These are phyloP conservation scores for Lentinula lateritia DNA, from an alignment of 768 basidiomycete genomes.

Conservation along the genomic window DNA sequence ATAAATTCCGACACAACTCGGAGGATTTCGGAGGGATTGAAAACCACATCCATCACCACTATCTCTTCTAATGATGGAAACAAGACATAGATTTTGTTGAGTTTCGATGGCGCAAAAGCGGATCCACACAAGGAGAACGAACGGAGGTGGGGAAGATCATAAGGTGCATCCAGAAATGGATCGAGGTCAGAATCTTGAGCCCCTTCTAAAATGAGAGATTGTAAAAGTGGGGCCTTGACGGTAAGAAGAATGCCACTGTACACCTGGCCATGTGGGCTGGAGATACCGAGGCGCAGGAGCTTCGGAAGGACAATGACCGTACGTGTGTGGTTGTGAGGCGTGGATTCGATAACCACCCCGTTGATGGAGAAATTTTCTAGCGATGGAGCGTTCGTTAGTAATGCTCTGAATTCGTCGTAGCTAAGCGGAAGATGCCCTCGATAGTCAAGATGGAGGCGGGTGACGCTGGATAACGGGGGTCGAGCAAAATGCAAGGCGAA, in stretches of 20 bases:
- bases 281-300: constrained; percentile 36
- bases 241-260: constrained; percentile 33
- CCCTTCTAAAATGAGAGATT: constrained; percentile 36
- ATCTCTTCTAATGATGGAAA: constrained; percentile 3
- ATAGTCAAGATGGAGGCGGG: constrained; percentile 41
- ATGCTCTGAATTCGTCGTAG: constrained; percentile 25
- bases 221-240: constrained; percentile 32
- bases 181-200: constrained; percentile 37
- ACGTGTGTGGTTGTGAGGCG: constrained; percentile 12
- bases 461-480: constrained; percentile 27
- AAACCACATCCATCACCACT: background rate
- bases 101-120: background rate
- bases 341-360: constrained; percentile 31
- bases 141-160: constrained; percentile 27
- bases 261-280: constrained; percentile 27
- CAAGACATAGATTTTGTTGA: background rate
- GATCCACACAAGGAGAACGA: constrained; percentile 29
- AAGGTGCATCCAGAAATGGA: constrained; percentile 17
- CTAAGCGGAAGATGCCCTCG: constrained; percentile 28
- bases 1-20: background rate
- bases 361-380: constrained; percentile 38
- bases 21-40: background rate
- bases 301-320: constrained; percentile 22
- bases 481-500: constrained; percentile 34
- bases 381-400: constrained; percentile 27